These are phyloP conservation scores for Eimeria falciformis DNA, from an alignment of 169 alveolate genomes.

Conservation along the genomic window DNA sequence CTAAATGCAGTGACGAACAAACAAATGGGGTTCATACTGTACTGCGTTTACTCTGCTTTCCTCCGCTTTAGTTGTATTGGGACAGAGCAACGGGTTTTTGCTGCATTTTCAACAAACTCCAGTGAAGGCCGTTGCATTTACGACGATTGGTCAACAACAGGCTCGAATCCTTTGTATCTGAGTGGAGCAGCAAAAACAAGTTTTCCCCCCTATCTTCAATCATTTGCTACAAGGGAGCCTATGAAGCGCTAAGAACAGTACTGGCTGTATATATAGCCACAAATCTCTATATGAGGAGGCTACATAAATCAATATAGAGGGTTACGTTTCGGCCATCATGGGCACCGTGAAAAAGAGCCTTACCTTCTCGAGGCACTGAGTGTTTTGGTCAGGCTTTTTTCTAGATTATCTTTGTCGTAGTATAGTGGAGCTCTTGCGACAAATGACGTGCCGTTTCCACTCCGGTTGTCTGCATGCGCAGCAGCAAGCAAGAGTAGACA, in stretches of 20 bases:
- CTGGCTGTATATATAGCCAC: not conserved
- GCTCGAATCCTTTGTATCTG: constrained; percentile 37
- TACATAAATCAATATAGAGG: not conserved
- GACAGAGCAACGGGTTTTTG: not conserved
- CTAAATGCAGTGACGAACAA: too few relatives aligned
- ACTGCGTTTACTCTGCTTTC: too few relatives aligned
- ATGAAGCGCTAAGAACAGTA: not conserved
- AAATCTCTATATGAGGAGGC: not conserved
- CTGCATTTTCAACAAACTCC: not conserved
- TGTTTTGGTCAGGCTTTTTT: not conserved
- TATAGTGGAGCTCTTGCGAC: not conserved
- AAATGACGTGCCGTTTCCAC: constrained; percentile 21
- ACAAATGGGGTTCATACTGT: too few relatives aligned
- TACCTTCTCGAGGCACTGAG: constrained; percentile 2
- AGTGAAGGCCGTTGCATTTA: not conserved
- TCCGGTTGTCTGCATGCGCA: constrained; percentile 18
- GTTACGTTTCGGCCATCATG: not conserved
- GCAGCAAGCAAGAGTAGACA: not conserved
- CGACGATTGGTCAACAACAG: not conserved
- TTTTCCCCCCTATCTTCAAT: not conserved
- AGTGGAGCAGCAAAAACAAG: not conserved
- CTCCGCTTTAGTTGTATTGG: too few relatives aligned
- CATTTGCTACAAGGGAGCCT: not conserved
- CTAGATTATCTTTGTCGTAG: not conserved
- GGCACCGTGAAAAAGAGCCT: too few relatives aligned